Base-by-base conservation (phyloP, 768 basidiomycete genomes). In the Obba rivulosa region DNA sequence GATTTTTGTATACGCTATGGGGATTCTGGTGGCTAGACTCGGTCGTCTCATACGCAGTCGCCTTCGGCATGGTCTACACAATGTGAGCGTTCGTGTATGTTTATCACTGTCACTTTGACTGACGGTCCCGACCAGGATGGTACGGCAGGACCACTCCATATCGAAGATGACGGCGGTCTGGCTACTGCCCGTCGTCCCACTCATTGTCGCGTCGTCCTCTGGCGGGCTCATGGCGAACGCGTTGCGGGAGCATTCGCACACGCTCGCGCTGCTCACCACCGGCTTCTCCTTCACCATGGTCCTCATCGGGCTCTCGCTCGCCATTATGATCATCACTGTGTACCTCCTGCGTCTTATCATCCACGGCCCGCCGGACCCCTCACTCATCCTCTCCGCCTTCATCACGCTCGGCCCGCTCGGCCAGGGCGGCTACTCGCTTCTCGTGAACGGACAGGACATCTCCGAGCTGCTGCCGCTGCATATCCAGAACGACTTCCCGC, bases 21-120 rank as follows among this genome's bases (percentile, higher is more conserved):
- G 76, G 62, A 17, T 64, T 74, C 39, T 80, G 78, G 78, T 80
- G 76, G 77, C 35, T 76, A 20, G 74, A 75, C 53, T 66, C 66
- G 0, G 41, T 61, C 0, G 49, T 72, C 18, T 73, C 78, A 7
- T 66, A 74, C 36, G 5, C 67, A 7, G 62, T 72, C 46, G 74
- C 71, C 37, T 69, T 80, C 36, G 78, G 76, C 16, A 70, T 78
- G 69, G 48, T 79, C 5, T 70, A 77, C 55, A 60, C 66, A 3
- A 79, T 79, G 78, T 77, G 45, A 54, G 71, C 55, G 10, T 35
- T 55, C 42, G 38, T 39, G 36, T n/a, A 0, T 8, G 16, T 7
- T 17, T 13, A 9, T 8, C 20, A 37, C 13, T 17, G 36, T 31
- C 22, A n/a, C 28, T 35, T 22, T n/a, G 40, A n/a, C 22, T 49